These are phyloP conservation scores for Aspergillus latus DNA, from an alignment of 2,329 filamentous ascomycete genomes.

Conservation along the genomic window DNA sequence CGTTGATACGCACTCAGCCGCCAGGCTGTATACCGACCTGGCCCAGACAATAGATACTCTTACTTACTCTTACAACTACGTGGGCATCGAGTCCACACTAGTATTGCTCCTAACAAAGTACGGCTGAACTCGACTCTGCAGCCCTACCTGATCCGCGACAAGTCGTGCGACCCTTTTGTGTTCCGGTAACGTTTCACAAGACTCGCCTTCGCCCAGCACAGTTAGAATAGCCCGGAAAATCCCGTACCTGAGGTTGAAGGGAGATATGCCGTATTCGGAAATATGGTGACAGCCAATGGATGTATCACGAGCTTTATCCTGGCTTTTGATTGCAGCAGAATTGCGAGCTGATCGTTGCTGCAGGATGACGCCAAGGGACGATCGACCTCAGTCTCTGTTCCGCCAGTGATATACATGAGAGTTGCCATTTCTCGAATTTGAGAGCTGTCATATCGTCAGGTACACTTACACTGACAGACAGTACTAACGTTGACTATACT, in stretches of 20 bases:
- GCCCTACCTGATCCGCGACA: background rate
- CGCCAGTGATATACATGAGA: no score
- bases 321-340: constrained; percentile 6
- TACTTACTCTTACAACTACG: no score
- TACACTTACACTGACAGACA: no score
- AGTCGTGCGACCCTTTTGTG: background rate
- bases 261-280: background rate
- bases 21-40: background rate
- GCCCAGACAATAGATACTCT: no score
- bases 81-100: background rate
- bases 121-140: background rate
- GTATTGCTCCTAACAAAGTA: background rate
- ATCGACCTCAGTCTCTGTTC: constrained; percentile 3
- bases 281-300: constrained; percentile 3
- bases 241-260: no score
- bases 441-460: no score
- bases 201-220: background rate
- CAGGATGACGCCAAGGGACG: constrained; percentile 10
- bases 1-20: background rate
- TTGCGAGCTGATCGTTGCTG: background rate
- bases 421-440: background rate
- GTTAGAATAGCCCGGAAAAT: background rate
- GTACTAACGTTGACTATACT: no score
- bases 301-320: constrained; percentile 4
- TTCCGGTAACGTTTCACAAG: background rate